Percentiles rank a stretch among this genome's conserved stretches.
Conservation (phyloP, 352 stramenopile genomes). For the Phytophthora sp. region DNA sequence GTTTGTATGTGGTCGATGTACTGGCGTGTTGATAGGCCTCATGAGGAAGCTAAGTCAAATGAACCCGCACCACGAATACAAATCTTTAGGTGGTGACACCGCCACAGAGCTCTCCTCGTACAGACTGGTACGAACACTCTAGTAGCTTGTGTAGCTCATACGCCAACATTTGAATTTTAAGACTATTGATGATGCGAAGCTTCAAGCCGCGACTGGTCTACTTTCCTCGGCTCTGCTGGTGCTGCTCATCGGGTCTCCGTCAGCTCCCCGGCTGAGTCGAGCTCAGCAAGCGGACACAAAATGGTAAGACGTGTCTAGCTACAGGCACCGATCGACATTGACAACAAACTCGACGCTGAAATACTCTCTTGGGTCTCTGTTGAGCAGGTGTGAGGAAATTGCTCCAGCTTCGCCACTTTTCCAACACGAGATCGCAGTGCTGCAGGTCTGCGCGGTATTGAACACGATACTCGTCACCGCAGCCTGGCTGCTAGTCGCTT, state of each 20-base stretch:
- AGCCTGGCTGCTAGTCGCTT: conserved; percentile 59
- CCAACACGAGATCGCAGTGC: conserved; percentile 24
- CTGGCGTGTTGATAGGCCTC: conserved; percentile 60
- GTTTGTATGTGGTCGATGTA: conserved; percentile 20
- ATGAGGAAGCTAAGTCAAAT: conserved; percentile 47
- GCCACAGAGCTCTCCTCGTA: conserved; percentile 23
- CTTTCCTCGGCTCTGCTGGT: conserved; percentile 42
- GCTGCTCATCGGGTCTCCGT: conserved; percentile 50
- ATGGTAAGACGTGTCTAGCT: conserved; percentile 37
- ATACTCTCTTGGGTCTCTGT: too few species aligned
- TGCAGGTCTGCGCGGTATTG: conserved; percentile 42
- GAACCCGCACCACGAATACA: conserved; percentile 26
- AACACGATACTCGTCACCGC: conserved; percentile 52
- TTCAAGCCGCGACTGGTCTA: conserved; percentile 38
- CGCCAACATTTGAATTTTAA: conserved; percentile 2
- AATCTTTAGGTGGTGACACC: conserved; percentile 10
- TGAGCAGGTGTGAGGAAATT: conserved; percentile 36
- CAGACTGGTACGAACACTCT: conserved; percentile 26
- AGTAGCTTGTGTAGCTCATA: background rate
- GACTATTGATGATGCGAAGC: conserved; percentile 27
- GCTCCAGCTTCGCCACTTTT: conserved; percentile 30
- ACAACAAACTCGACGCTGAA: too few species aligned
- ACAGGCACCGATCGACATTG: too few species aligned
- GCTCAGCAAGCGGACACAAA: conserved; percentile 39
- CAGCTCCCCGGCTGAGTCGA: conserved; percentile 48